A percentile compares a stretch with the other conserved stretches of the same genome.
These are phyloP conservation scores for Talaromyces sp. DNA, from an alignment of 2,329 filamentous ascomycete species.

Conservation along the genomic window DNA sequence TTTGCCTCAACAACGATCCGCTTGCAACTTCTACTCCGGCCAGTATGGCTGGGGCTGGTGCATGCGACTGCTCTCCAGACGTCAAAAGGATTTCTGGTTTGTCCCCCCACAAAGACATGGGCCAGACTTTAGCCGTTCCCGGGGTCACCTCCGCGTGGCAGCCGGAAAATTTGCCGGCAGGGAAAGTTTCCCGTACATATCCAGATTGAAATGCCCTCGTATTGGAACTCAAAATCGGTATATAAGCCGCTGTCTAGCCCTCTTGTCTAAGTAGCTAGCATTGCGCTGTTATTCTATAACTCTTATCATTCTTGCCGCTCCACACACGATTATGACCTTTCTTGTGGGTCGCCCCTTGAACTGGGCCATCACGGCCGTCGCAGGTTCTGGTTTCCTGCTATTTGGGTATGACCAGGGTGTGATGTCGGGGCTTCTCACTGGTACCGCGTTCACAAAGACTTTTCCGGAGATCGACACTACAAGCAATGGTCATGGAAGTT, in stretches of 20 bases:
- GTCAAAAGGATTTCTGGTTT: background rate
- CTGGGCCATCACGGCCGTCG: background rate
- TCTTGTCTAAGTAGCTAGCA: background rate
- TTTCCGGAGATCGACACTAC: constrained; percentile 1
- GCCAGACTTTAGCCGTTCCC: background rate
- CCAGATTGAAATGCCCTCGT: background rate
- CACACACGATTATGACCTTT: background rate
- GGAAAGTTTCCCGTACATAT: background rate
- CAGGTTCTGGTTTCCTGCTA: background rate
- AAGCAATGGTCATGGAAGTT: background rate
- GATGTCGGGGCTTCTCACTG: background rate
- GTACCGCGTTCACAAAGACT: background rate
- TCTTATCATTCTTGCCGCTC: background rate
- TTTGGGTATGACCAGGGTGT: background rate
- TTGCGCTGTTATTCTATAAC: background rate
- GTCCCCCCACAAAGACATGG: background rate
- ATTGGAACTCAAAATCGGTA: background rate
- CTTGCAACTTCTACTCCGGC: background rate
- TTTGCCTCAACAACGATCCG: background rate
- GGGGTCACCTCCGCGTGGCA: background rate
- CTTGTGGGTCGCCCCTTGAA: constrained; percentile 1
- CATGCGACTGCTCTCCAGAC: too few relatives aligned
- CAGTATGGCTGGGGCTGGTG: too few relatives aligned
- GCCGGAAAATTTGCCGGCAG: background rate
- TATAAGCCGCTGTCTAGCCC: background rate